Evolutionary conservation across 441 rosid species (phyloP), one percentile per base, ranked within the genome.

Genomic region (Gossypium gossypioides): DNA sequence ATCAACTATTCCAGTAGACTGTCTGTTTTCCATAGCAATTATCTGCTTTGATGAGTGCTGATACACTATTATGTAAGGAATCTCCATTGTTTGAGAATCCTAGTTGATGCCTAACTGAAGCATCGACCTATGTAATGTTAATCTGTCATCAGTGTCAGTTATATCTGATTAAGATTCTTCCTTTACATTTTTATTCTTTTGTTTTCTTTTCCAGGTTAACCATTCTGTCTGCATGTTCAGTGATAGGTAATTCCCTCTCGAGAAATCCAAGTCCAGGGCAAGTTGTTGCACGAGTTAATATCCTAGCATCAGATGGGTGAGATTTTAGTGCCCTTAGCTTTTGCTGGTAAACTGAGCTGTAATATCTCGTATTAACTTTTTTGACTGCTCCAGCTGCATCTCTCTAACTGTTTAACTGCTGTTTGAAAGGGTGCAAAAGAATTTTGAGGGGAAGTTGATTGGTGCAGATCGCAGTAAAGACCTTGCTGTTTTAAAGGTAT

Each of bases 401-500:
- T 64, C 51, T 64, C 68, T 78, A 65, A 68, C 74, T 58, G 79
- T 73, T 52, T 62, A 9, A 80, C 24, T 61, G 65, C 13, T 75
- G 60, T 71, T 44, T 75, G 69, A 74, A 78, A 89, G 98, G 87
- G 84, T 93, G 60, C 97, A 90, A 76, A 91, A 90, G 86, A 94
- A 90, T 82, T 94, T 87, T 64, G 97, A 91, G 85, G 98, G 97
- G 25, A 87, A 76, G 81, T 82, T 93, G 79, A 74, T 93, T 48
- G 98, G 96, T 37, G 98, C 98, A 27, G 96, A 93, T 78, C 96
- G 96, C 74, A 63, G 86, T 15, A 94, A 94, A 82, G 97, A 94
- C 83, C 98, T 94, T 64, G 98, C 97, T 75, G 96, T 94, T 68
- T 82, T 94, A 81, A 89, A 91, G 93, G 95, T 89, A 54, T 42